Percentiles rank a stretch among this genome's conserved stretches.
Evolutionary conservation across 768 basidiomycete genomes (phyloP).

Genomic region (Sporobolomyces phaffii): DNA sequence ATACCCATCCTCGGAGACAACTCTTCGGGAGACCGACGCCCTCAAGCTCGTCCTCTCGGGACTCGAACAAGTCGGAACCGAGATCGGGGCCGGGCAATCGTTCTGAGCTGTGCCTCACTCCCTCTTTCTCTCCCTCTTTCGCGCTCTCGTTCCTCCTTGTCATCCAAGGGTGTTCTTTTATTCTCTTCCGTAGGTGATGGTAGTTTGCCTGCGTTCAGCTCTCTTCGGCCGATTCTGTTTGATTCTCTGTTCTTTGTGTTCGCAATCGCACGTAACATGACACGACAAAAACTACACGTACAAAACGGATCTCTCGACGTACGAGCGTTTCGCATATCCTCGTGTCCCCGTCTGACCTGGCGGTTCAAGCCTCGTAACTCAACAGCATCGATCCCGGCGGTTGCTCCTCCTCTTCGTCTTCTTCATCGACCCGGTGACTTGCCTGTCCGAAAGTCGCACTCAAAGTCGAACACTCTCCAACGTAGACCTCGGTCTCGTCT

Average conservation of each 20-base stretch:
- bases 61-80: neutral
- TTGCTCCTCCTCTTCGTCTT: neutral
- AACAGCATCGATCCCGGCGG: neutral
- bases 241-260: too few relatives aligned
- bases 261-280: too few relatives aligned
- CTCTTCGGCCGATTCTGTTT: too few relatives aligned
- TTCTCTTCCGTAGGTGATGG: too few relatives aligned
- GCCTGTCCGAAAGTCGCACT: neutral
- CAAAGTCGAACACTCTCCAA: neutral
- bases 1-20: too few relatives aligned
- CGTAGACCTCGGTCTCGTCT: neutral
- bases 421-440: neutral
- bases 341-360: too few relatives aligned
- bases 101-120: neutral
- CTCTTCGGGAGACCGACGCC: neutral
- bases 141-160: neutral
- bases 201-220: too few relatives aligned
- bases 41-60: slow-evolving; percentile 5
- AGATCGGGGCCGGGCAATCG: slow-evolving; percentile 11
- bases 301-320: too few relatives aligned
- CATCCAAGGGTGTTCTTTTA: neutral
- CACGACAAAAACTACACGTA: too few relatives aligned
- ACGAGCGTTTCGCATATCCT: too few relatives aligned
- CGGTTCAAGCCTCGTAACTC: too few relatives aligned
- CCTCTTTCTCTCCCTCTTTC: neutral